Evolutionary conservation across 768 basidiomycete genomes (phyloP), one percentile per base, ranked within the genome.

Genomic region (Tricholoma bakamatsutake): DNA sequence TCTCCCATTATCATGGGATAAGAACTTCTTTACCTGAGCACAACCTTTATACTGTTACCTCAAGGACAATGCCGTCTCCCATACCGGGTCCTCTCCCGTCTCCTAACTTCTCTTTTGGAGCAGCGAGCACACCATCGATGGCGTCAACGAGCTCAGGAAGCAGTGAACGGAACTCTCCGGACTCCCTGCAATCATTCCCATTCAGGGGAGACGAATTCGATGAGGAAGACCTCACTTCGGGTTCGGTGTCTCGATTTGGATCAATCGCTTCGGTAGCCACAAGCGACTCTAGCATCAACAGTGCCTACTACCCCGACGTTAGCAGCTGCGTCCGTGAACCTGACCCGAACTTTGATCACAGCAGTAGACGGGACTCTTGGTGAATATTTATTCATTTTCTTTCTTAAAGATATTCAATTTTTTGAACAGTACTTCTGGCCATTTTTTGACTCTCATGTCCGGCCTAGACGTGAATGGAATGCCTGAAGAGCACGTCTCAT

Each of bases 21-120:
- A 75, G 80, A 39, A 72, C 72, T 12, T 78, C 78, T 28, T 66
- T 79, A 18, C 79, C 81, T 45, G 82, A 83, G 57, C 78, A 78
- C 57, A 72, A 71, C 12, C 66, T 80, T 5, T 82, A 76, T 60
- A 68, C 79, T 5, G 64, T 81, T 54, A 71, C 77, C 28, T 73
- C 80, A 6, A 78, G 84, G 35, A 62, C 73, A 10, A 61, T 79
- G 33, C 67, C 71, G 9, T 67, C 76, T 45, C 74, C 73, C 55
- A 67, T 82, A 57, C 70, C 82, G 8, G 84, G 84, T 2, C 84
- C 84, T 4, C 72, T 86, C 15, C 84, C 84, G 1, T 75, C 76
- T 4, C 82, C 82, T 39, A 79, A 77, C 54, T 86, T 82, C 71
- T 81, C 81, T 46, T 87, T 87, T 59, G 84, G 84, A 56, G 76